Base-by-base conservation (phyloP, 2,329 filamentous ascomycete genomes). In the Pyrenochaeta sp. region DNA sequence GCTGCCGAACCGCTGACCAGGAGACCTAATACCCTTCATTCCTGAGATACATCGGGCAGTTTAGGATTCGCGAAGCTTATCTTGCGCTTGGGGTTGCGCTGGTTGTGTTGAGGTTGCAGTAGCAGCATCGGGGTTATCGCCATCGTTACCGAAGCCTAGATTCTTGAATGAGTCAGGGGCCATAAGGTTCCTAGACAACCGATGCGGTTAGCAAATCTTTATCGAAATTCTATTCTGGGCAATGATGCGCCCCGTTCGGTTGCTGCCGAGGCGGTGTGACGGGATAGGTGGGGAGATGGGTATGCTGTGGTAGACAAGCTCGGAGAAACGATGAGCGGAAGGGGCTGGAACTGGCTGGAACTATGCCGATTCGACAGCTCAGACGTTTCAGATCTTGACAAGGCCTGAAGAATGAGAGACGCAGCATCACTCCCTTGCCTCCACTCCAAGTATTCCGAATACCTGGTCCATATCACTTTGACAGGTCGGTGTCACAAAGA, bases 141-240 rank as follows among this genome's bases (percentile, higher is more conserved):
- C 77, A 44, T 86, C 84, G 58, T 85, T 83, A 5, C 83, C 81
- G 68, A 96, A 95, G 0, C 95, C 95, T 40, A 99, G 82, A 73
- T 99, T 99, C 78, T 91, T 92, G 79, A 98, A 95, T 58, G 96
- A 91, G 73, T 99, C 95, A 67, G 87, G 92, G 7, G 93, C 93
- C 95, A 99, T 99, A 32, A 99, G 82, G 74, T 98, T 97, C 67
- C 93, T 77, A 57, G 64, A 40, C 28, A 22, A 51, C 58, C 48
- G 36, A 22, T 55, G 30, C 46, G 24, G 65, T 76, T 65, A 76
- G 72, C 54, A 36, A 40, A 15, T 50, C 51, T 27, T 56, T 43
- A 28, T 45, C 50, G n/a, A 24, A 50, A 43, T 25, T 36, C 59
- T 62, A 54, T 56, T 62, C 50, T 43, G 27, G 59, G 54, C 34